Conservation (phyloP, 1,284 basidiomycete genomes). For the Acaromyces ingoldii region DNA sequence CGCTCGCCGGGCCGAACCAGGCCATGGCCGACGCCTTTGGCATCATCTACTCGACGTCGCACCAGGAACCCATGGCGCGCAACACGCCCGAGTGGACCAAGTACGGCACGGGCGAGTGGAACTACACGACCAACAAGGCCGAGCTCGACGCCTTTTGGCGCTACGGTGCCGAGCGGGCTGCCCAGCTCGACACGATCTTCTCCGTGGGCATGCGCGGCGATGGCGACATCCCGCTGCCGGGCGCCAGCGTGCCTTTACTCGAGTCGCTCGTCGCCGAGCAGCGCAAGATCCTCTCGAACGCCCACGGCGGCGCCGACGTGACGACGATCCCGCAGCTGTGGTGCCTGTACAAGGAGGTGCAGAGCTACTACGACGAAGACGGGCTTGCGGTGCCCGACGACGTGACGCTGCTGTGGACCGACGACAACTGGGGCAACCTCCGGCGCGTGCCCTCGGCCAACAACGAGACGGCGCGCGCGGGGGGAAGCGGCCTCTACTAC, state of each 20-base stretch:
- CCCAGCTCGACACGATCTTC: slow-evolving; percentile 61
- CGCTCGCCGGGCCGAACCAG: slow-evolving; percentile 57
- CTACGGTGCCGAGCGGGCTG: slow-evolving; percentile 60
- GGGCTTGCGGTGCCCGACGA: slow-evolving; percentile 54
- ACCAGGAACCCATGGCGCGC: slow-evolving; percentile 53
- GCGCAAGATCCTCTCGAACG: slow-evolving; percentile 60
- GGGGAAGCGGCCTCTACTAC: slow-evolving; percentile 67
- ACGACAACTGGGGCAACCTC: slow-evolving; percentile 52
- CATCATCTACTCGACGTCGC: slow-evolving; percentile 61
- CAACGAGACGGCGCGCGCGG: slow-evolving; percentile 60
- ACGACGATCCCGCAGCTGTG: slow-evolving; percentile 61
- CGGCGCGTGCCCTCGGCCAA: slow-evolving; percentile 52
- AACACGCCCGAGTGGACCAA: slow-evolving; percentile 58
- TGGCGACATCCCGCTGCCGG: slow-evolving; percentile 53
- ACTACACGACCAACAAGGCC: slow-evolving; percentile 59
- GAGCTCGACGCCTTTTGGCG: slow-evolving; percentile 63
- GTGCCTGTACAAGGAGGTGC: slow-evolving; percentile 64
- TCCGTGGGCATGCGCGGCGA: slow-evolving; percentile 66
- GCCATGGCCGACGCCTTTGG: slow-evolving; percentile 64
- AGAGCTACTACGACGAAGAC: slow-evolving; percentile 64
- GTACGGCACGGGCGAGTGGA: slow-evolving; percentile 61
- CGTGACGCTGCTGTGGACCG: slow-evolving; percentile 54
- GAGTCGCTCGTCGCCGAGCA: slow-evolving; percentile 60
- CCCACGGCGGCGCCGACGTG: too few relatives aligned
- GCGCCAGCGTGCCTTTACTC: slow-evolving; percentile 15